Percentiles rank a stretch among this genome's conserved stretches.
These are phyloP conservation scores for Ceriops zippeliana DNA, from an alignment of 345 rosid genomes.

Conservation along the genomic window DNA sequence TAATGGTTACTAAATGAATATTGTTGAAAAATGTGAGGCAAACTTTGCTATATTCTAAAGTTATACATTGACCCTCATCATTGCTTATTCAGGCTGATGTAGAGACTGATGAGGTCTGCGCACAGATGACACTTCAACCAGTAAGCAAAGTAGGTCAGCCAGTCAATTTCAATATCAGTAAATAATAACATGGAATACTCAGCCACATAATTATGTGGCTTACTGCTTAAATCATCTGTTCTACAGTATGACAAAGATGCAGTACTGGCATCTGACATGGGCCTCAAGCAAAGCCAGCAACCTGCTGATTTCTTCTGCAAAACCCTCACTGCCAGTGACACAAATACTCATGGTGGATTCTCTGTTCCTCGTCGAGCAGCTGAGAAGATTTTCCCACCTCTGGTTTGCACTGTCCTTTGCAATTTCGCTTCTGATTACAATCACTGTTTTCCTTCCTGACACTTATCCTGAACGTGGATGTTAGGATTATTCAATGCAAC, in stretches of 20 bases:
- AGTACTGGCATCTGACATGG: slow-evolving; percentile 75
- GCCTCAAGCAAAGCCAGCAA: slow-evolving; percentile 69
- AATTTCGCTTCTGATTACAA: not conserved
- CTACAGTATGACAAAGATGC: slow-evolving; percentile 86
- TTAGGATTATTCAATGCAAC: slow-evolving; percentile 58
- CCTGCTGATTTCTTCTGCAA: slow-evolving; percentile 96
- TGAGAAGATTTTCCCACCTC: slow-evolving; percentile 92
- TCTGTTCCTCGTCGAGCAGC: slow-evolving; percentile 98
- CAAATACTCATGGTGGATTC: slow-evolving; percentile 96
- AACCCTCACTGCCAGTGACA: slow-evolving; percentile 94
- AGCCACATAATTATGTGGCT: not conserved
- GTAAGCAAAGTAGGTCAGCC: slow-evolving; percentile 67
- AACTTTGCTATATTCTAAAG: not conserved
- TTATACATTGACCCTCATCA: slow-evolving; percentile 1
- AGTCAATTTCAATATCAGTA: slow-evolving; percentile 4
- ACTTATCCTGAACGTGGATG: slow-evolving; percentile 16
- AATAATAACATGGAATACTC: not conserved
- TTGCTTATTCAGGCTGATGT: slow-evolving; percentile 53
- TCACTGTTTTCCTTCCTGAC: slow-evolving; percentile 3
- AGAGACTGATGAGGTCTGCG: slow-evolving; percentile 75
- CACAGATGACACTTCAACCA: slow-evolving; percentile 81
- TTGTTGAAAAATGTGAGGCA: not conserved
- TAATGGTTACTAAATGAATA: not conserved
- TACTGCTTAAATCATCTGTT: slow-evolving; percentile 17
- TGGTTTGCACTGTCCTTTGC: slow-evolving; percentile 42